A percentile compares a stretch with the other conserved stretches of the same genome.
phyloP scores from a whole-genome alignment of 495 filamentous ascomycete species.

The Cercophora sp. region DNA sequence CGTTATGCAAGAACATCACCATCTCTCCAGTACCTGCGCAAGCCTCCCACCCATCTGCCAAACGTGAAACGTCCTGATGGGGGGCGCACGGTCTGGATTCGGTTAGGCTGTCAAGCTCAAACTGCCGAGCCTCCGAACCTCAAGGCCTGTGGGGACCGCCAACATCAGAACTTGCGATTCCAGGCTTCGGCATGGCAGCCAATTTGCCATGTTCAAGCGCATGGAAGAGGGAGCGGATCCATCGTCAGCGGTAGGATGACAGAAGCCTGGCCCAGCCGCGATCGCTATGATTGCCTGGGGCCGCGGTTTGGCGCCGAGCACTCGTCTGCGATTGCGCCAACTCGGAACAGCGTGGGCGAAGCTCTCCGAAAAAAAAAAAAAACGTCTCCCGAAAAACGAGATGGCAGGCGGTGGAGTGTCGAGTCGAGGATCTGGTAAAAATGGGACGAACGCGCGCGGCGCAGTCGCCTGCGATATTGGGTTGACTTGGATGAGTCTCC shows the following conservation, averaged over 20 bases:
- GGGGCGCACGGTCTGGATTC: not conserved
- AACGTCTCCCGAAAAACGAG: no score
- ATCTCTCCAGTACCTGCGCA: conserved; percentile 16
- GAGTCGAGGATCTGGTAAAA: not conserved
- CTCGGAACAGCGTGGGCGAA: no score
- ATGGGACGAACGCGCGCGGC: conserved; percentile 1
- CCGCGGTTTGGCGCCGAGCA: not conserved
- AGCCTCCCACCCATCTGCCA: conserved; percentile 6
- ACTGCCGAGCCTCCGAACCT: conserved; percentile 14
- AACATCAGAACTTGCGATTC: not conserved
- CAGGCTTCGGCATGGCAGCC: not conserved
- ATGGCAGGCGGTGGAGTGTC: not conserved
- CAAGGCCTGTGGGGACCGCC: not conserved
- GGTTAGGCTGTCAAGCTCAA: conserved; percentile 5
- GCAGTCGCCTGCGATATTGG: not conserved
- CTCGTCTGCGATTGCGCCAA: no score
- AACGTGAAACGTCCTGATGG: conserved; percentile 13
- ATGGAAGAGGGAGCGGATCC: conserved; percentile 6
- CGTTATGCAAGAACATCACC: conserved; percentile 1
- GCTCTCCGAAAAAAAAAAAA: no score
- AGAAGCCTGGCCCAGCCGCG: not conserved
- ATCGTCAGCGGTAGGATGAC: not conserved
- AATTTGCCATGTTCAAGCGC: conserved; percentile 17
- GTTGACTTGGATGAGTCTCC: not conserved
- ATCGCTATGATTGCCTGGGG: not conserved